Conservation (phyloP, 2,329 filamentous ascomycete species). For the Metarhizium robertsii region DNA sequence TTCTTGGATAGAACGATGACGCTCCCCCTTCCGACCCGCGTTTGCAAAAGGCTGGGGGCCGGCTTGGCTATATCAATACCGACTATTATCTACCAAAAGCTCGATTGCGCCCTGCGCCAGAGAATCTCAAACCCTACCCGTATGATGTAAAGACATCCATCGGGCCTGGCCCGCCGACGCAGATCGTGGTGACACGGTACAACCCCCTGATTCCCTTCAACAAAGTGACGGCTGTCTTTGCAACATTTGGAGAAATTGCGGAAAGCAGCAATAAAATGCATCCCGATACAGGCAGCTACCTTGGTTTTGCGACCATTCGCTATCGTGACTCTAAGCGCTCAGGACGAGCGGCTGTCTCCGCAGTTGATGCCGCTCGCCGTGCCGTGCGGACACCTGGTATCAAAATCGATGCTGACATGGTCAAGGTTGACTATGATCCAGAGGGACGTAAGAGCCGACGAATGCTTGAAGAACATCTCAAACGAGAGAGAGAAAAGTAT, state of each 20-base stretch:
- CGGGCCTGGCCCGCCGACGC: slow-evolving; percentile 79
- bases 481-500: slow-evolving; percentile 55
- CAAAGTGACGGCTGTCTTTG: slow-evolving; percentile 67
- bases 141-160: slow-evolving; percentile 79
- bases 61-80: slow-evolving; percentile 57
- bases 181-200: slow-evolving; percentile 92
- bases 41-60: slow-evolving; percentile 54
- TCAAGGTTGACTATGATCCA: slow-evolving; percentile 81
- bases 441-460: slow-evolving; percentile 75
- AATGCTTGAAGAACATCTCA: slow-evolving; percentile 67
- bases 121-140: slow-evolving; percentile 70
- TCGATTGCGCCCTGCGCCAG: slow-evolving; percentile 62
- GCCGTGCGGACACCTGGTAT: slow-evolving; percentile 70
- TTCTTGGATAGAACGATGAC: slow-evolving; percentile 62
- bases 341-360: slow-evolving; percentile 43
- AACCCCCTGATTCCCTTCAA: slow-evolving; percentile 78
- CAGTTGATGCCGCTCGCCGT: slow-evolving; percentile 70
- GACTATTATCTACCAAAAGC: slow-evolving; percentile 63
- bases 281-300: slow-evolving; percentile 84
- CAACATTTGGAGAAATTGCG: slow-evolving; percentile 76
- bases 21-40: slow-evolving; percentile 74
- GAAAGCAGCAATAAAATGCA: slow-evolving; percentile 92
- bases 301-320: slow-evolving; percentile 86
- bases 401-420: slow-evolving; percentile 65
- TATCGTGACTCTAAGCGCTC: slow-evolving; percentile 63